Conservation (phyloP, 2,329 filamentous ascomycete genomes). For the Fusarium gaditjirri region DNA sequence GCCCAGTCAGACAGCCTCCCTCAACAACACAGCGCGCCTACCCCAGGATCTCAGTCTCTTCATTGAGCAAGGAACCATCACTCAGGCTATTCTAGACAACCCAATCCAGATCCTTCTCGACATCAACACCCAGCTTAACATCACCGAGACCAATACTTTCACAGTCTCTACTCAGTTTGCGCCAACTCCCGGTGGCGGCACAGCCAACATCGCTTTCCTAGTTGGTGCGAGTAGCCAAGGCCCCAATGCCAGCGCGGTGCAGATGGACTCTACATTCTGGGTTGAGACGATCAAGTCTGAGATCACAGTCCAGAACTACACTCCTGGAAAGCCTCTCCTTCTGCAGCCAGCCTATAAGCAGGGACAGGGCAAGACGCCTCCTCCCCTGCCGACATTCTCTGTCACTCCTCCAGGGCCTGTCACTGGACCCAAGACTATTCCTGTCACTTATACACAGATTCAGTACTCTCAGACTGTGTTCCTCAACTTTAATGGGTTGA, state of each 20-base stretch:
- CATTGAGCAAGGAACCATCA: neutral
- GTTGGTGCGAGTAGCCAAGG: neutral
- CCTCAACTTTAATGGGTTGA: neutral
- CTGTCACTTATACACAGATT: conserved; percentile 12
- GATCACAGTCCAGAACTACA: neutral
- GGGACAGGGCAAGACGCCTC: neutral
- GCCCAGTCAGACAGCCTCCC: neutral
- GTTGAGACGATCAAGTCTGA: neutral
- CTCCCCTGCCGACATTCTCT: conserved; percentile 4
- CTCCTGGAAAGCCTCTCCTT: neutral
- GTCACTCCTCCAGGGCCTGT: neutral
- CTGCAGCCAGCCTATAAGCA: neutral
- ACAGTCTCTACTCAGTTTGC: neutral
- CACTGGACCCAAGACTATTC: neutral
- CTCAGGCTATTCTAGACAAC: neutral
- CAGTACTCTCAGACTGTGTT: conserved; percentile 6
- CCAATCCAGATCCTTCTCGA: conserved; percentile 3
- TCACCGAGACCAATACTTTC: conserved; percentile 8
- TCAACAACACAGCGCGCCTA: neutral
- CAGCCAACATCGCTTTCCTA: conserved; percentile 12
- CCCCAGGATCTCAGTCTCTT: neutral
- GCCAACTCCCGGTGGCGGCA: neutral
- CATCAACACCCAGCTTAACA: conserved; percentile 12
- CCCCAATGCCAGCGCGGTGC: neutral
- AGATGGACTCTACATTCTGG: conserved; percentile 12